These are phyloP conservation scores for Strigomonas galati DNA, from an alignment of 208 protist species.

Conservation along the genomic window DNA sequence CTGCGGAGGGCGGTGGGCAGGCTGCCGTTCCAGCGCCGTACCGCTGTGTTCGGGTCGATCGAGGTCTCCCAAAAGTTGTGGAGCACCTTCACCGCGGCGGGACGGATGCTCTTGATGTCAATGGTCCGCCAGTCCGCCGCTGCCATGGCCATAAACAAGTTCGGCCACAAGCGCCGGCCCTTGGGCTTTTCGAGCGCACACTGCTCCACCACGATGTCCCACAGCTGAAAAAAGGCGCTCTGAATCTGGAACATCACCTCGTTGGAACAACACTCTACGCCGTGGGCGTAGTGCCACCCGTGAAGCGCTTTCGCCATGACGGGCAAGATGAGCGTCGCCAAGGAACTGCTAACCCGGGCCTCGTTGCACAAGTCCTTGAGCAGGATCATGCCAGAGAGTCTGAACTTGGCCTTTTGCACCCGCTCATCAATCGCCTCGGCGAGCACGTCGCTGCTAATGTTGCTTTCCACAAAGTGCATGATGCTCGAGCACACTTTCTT, in stretches of 20 bases:
- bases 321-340: conserved; percentile 65
- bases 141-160: conserved; percentile 56
- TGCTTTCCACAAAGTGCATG: conserved; percentile 68
- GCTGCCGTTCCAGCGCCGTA: conserved; percentile 31
- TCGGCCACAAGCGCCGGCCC: conserved; percentile 35
- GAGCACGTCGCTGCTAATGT: conserved; percentile 46
- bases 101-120: conserved; percentile 58
- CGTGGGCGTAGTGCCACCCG: conserved; percentile 81
- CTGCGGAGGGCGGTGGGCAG: conserved; percentile 45
- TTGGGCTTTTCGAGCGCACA: conserved; percentile 9
- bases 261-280: conserved; percentile 78
- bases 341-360: conserved; percentile 37
- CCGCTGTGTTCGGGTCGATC: neutral
- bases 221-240: conserved; percentile 73
- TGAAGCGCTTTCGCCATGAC: conserved; percentile 74
- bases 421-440: conserved; percentile 49
- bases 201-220: conserved; percentile 41
- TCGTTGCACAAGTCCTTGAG: conserved; percentile 79
- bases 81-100: conserved; percentile 19
- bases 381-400: conserved; percentile 68
- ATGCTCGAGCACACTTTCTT: conserved; percentile 37
- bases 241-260: conserved; percentile 76
- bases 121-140: conserved; percentile 49
- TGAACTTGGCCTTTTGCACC: conserved; percentile 59
- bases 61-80: conserved; percentile 19